Conservation (phyloP, 2,329 filamentous ascomycete genomes). For the Teratosphaeria destructans region DNA sequence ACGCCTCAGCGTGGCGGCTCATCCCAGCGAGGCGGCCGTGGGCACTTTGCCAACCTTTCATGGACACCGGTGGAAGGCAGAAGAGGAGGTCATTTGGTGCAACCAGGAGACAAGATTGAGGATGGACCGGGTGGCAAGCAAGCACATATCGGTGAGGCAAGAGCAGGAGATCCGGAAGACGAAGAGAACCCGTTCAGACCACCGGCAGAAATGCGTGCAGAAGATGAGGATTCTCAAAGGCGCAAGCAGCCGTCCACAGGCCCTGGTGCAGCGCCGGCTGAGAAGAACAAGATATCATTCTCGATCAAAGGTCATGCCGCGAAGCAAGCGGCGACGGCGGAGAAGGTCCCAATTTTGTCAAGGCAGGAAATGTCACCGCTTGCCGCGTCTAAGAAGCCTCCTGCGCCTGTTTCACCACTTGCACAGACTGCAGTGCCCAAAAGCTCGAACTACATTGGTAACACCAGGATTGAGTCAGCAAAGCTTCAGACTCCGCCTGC, state of each 20-base stretch:
- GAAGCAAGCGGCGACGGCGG: slow-evolving; percentile 39
- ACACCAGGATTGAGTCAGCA: slow-evolving; percentile 18
- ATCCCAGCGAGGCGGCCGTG: slow-evolving; percentile 32
- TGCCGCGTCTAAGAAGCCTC: slow-evolving; percentile 40
- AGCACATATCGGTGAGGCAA: slow-evolving; percentile 1
- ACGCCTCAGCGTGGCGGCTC: slow-evolving; percentile 35
- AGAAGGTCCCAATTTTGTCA: slow-evolving; percentile 11
- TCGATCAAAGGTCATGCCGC: slow-evolving; percentile 65
- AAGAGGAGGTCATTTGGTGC: slow-evolving; percentile 39
- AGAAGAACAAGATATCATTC: slow-evolving; percentile 69
- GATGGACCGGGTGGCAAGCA: not conserved
- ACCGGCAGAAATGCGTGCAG: slow-evolving; percentile 54
- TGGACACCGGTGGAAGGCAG: slow-evolving; percentile 54
- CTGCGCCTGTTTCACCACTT: slow-evolving; percentile 19
- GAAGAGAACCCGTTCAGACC: slow-evolving; percentile 52
- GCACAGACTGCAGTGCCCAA: slow-evolving; percentile 20
- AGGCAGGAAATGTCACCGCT: slow-evolving; percentile 21
- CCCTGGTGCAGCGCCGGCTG: slow-evolving; percentile 20
- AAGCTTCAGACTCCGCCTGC: slow-evolving; percentile 11
- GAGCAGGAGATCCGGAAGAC: slow-evolving; percentile 36
- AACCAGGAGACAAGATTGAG: slow-evolving; percentile 18
- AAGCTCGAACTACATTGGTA: slow-evolving; percentile 24
- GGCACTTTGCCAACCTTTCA: slow-evolving; percentile 57
- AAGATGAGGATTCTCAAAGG: slow-evolving; percentile 44
- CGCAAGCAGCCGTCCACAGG: slow-evolving; percentile 10